phyloP scores from a whole-genome alignment of 2,329 filamentous ascomycete genomes.

The Neoarthrinium moseri region DNA sequence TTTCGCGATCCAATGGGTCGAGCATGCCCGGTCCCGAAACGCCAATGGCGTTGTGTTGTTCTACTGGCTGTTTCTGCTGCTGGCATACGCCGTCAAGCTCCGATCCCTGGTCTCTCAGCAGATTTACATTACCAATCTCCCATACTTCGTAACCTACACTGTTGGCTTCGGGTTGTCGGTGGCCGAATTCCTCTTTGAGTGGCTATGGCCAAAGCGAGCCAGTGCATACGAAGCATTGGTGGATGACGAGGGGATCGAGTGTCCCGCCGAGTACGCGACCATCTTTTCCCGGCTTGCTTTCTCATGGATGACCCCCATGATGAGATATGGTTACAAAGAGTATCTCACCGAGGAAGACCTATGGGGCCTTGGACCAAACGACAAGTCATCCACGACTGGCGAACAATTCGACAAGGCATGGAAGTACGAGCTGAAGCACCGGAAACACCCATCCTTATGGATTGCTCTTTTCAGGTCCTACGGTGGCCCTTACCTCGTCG shows the following conservation, averaged over 20 bases:
- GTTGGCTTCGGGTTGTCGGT: slow-evolving; percentile 68
- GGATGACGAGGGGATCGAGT: slow-evolving; percentile 56
- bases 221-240: slow-evolving; percentile 58
- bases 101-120: slow-evolving; percentile 81
- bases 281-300: slow-evolving; percentile 94
- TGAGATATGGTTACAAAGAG: slow-evolving; percentile 90
- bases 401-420: slow-evolving; percentile 71
- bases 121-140: slow-evolving; percentile 61
- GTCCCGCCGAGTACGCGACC: slow-evolving; percentile 84
- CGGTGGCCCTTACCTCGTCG: slow-evolving; percentile 78
- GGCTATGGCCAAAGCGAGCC: slow-evolving; percentile 78
- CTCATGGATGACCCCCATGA: slow-evolving; percentile 98
- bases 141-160: slow-evolving; percentile 78
- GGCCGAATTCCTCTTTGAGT: slow-evolving; percentile 76
- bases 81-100: slow-evolving; percentile 77
- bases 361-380: slow-evolving; percentile 82
- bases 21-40: slow-evolving; percentile 79
- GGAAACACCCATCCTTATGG: slow-evolving; percentile 79
- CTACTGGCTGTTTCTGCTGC: slow-evolving; percentile 86
- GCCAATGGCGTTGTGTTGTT: slow-evolving; percentile 87
- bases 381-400: slow-evolving; percentile 76
- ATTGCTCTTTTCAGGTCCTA: slow-evolving; percentile 80
- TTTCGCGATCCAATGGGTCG: slow-evolving; percentile 79
- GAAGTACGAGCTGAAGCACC: slow-evolving; percentile 68
- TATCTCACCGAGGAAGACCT: slow-evolving; percentile 93